Evolutionary conservation across 2,329 filamentous ascomycete genomes (phyloP).

Genomic region (Penicillium sp.): DNA sequence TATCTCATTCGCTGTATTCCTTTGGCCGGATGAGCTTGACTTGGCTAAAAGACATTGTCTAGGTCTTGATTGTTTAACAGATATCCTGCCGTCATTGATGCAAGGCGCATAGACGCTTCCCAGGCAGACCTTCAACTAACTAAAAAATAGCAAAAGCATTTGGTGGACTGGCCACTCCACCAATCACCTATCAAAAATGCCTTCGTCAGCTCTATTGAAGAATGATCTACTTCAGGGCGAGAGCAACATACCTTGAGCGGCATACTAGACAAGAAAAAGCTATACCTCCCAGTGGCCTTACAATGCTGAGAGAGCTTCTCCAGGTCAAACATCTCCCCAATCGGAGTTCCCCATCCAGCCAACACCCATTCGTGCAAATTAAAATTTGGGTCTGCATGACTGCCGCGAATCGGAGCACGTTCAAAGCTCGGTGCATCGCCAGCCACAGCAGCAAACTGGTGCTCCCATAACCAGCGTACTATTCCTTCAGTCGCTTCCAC

Average conservation of each 20-base stretch:
- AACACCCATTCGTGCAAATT: constrained; percentile 42
- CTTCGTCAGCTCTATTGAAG: background rate
- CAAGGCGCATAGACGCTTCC: background rate
- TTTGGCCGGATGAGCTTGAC: too few relatives aligned
- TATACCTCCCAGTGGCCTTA: constrained; percentile 38
- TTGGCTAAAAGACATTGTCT: background rate
- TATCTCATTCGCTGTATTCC: background rate
- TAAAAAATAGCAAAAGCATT: constrained; percentile 36
- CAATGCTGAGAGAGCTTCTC: constrained; percentile 41
- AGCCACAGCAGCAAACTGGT: constrained; percentile 44
- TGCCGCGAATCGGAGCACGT: constrained; percentile 34
- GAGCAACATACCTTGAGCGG: constrained; percentile 38
- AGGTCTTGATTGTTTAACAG: background rate
- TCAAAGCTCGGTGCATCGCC: constrained; percentile 45
- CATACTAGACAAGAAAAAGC: constrained; percentile 43
- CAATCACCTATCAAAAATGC: constrained; percentile 27
- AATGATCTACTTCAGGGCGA: background rate
- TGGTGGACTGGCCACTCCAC: constrained; percentile 33
- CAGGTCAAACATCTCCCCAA: constrained; percentile 45
- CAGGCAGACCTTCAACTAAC: background rate
- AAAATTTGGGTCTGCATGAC: constrained; percentile 33
- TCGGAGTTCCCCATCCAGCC: constrained; percentile 40
- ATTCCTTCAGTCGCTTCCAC: constrained; percentile 43
- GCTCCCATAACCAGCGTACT: constrained; percentile 45
- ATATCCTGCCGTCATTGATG: too few relatives aligned